Evolutionary conservation across 1,284 basidiomycete genomes (phyloP).

Genomic region (Naganishia albida): DNA sequence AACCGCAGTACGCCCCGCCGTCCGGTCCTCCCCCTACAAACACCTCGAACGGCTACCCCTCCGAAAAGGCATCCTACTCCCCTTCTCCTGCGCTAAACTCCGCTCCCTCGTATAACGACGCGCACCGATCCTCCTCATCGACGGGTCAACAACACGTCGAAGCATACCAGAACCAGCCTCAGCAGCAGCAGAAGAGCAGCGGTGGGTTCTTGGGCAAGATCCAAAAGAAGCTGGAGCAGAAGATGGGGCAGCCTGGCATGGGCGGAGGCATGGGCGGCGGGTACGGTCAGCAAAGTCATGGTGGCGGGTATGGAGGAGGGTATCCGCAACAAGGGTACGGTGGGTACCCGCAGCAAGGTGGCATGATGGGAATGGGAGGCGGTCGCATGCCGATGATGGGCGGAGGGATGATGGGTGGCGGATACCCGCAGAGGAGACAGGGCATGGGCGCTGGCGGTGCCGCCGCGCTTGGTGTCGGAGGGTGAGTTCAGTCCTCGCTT

Average conservation of each 20-base stretch:
- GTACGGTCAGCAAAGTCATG: slow-evolving; percentile 2
- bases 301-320: slow-evolving; percentile 30
- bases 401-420: slow-evolving; percentile 34
- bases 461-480: slow-evolving; percentile 23
- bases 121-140: slow-evolving; percentile 8
- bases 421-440: slow-evolving; percentile 36
- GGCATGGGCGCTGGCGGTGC: slow-evolving; percentile 41
- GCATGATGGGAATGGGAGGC: slow-evolving; percentile 32
- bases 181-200: neutral
- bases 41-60: slow-evolving; percentile 17
- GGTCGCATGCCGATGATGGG: slow-evolving; percentile 28
- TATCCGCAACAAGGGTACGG: slow-evolving; percentile 27
- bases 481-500: neutral
- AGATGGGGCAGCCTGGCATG: slow-evolving; percentile 27
- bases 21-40: slow-evolving; percentile 46
- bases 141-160: neutral
- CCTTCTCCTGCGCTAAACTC: slow-evolving; percentile 16
- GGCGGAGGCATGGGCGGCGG: slow-evolving; percentile 32
- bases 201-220: slow-evolving; percentile 49
- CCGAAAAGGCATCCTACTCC: slow-evolving; percentile 33
- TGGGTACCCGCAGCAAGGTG: slow-evolving; percentile 37
- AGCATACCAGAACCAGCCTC: slow-evolving; percentile 13
- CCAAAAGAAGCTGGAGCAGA: slow-evolving; percentile 37
- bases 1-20: slow-evolving; percentile 42
- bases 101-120: slow-evolving; percentile 18